Percentiles rank a stretch among this genome's conserved stretches.
These are phyloP conservation scores for Williopsis jadinii DNA, from an alignment of 1,139 yeast species.

Conservation along the genomic window DNA sequence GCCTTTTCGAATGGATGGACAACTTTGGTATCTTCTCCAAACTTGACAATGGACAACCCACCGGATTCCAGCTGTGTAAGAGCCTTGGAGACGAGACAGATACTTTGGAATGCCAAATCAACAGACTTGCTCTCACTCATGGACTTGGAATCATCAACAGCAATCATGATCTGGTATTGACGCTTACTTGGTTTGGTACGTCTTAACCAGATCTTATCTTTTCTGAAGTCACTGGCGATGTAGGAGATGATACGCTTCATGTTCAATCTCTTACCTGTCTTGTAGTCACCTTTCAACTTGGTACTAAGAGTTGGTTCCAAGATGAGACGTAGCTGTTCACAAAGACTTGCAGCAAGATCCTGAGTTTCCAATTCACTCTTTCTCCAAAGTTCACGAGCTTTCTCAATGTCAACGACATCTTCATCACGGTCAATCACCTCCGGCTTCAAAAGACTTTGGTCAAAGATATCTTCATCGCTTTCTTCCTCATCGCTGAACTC, in stretches of 20 bases:
- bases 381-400: slow-evolving; percentile 76
- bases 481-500: slow-evolving; percentile 28
- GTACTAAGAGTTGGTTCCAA: slow-evolving; percentile 95
- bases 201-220: slow-evolving; percentile 97
- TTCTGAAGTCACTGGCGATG: slow-evolving; percentile 95
- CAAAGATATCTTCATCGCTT: slow-evolving; percentile 26
- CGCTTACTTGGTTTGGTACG: slow-evolving; percentile 97
- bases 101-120: slow-evolving; percentile 87
- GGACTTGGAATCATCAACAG: slow-evolving; percentile 95
- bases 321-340: slow-evolving; percentile 89
- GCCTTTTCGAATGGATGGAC: slow-evolving; percentile 89
- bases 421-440: slow-evolving; percentile 26
- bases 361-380: slow-evolving; percentile 76
- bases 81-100: slow-evolving; percentile 91
- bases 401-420: slow-evolving; percentile 46
- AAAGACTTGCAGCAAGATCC: slow-evolving; percentile 78
- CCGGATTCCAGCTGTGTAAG: slow-evolving; percentile 93
- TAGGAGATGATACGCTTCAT: slow-evolving; percentile 98
- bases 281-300: slow-evolving; percentile 89
- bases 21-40: slow-evolving; percentile 78
- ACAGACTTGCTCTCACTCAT: slow-evolving; percentile 93
- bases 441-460: slow-evolving; percentile 27
- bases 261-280: slow-evolving; percentile 93
- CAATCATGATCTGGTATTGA: slow-evolving; percentile 95
- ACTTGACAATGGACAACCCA: slow-evolving; percentile 81